phyloP scores from a whole-genome alignment of 2,329 filamentous ascomycete genomes.

The Aspergillus persii region DNA sequence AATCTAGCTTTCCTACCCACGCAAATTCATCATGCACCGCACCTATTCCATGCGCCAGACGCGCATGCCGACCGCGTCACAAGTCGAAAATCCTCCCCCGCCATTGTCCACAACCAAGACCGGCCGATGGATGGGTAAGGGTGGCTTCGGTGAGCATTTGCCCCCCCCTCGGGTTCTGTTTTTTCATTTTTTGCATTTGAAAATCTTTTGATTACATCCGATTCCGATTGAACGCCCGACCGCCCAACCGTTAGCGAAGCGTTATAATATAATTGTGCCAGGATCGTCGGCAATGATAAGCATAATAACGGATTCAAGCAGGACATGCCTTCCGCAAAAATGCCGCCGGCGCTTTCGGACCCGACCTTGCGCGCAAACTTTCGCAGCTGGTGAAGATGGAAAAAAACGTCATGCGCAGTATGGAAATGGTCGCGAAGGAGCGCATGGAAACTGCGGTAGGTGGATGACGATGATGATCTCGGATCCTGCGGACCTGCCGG shows the following conservation, averaged over 20 bases:
- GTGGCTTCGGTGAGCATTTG: constrained; percentile 71
- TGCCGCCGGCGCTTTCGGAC: constrained; percentile 56
- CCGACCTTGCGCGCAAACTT: constrained; percentile 95
- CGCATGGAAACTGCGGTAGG: constrained; percentile 97
- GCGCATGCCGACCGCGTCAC: constrained; percentile 90
- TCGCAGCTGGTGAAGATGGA: constrained; percentile 99
- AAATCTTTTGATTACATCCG: not conserved
- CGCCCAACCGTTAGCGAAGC: not conserved
- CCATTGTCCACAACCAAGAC: constrained; percentile 89
- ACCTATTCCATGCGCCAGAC: constrained; percentile 99
- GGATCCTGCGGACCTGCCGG: not conserved
- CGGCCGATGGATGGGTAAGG: constrained; percentile 81
- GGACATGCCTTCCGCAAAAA: constrained; percentile 62
- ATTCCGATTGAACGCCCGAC: not conserved
- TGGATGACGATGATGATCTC: constrained; percentile 20
- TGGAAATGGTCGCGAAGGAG: constrained; percentile 92
- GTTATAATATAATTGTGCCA: not conserved
- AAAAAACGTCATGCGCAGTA: constrained; percentile 99
- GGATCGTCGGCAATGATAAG: constrained; percentile 1
- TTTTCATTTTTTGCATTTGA: not conserved
- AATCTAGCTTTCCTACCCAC: not conserved
- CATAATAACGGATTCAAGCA: constrained; percentile 27
- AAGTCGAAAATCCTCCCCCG: constrained; percentile 87
- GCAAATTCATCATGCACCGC: constrained; percentile 72
- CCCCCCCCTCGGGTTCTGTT: not conserved